A percentile compares a stretch with the other conserved stretches of the same genome.
Evolutionary conservation across 352 stramenopile genomes (phyloP).

Genomic region (Globisporangium parvum): DNA sequence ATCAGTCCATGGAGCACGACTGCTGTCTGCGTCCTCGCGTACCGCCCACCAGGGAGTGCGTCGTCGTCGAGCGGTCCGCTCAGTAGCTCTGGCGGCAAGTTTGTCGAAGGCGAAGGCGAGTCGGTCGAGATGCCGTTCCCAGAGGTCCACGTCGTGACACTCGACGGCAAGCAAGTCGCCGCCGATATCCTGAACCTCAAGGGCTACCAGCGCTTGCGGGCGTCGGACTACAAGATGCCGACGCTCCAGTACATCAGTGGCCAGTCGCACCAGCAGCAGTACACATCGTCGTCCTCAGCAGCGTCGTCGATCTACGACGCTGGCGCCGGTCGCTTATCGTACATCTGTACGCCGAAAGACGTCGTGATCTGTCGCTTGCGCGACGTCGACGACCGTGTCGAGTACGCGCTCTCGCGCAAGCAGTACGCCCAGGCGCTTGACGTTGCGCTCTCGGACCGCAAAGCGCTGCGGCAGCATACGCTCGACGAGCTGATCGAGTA

Average conservation of each 20-base stretch:
- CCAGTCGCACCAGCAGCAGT: not conserved
- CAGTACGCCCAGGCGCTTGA: constrained; percentile 55
- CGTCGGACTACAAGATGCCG: constrained; percentile 79
- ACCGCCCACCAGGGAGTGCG: constrained; percentile 43
- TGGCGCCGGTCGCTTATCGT: constrained; percentile 55
- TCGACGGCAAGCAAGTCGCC: constrained; percentile 85
- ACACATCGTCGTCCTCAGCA: constrained; percentile 15
- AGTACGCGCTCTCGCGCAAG: constrained; percentile 57
- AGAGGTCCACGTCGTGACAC: constrained; percentile 83
- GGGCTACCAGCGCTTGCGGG: constrained; percentile 66
- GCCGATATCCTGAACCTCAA: constrained; percentile 71
- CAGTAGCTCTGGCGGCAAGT: not conserved
- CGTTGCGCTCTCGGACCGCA: constrained; percentile 55
- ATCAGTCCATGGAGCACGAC: constrained; percentile 58
- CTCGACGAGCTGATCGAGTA: constrained; percentile 69
- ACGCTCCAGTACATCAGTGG: constrained; percentile 53
- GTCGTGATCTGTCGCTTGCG: constrained; percentile 79
- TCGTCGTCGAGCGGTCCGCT: not conserved
- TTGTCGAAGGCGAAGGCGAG: constrained; percentile 68
- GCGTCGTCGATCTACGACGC: constrained; percentile 59
- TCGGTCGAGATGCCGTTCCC: constrained; percentile 68
- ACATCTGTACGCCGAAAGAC: constrained; percentile 81
- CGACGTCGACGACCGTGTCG: constrained; percentile 72
- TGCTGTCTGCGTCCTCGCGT: constrained; percentile 64
- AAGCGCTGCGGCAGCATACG: constrained; percentile 40